Conservation (phyloP, 1,139 yeast species). For the Sugiyamaella neomexicana region DNA sequence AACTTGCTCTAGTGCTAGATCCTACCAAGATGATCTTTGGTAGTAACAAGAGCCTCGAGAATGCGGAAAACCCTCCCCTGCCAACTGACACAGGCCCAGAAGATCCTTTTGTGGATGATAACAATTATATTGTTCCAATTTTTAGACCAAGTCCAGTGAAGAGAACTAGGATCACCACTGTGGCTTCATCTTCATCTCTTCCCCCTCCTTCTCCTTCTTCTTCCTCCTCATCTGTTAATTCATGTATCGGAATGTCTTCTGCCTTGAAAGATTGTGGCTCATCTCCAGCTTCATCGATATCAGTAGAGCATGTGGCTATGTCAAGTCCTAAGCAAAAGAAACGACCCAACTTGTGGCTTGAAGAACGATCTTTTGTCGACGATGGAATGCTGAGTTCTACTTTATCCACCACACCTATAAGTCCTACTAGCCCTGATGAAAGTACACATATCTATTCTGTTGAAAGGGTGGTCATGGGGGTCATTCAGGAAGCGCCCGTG, state of each 20-base stretch:
- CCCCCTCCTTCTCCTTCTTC: conserved; percentile 1
- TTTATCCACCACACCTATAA: conserved; percentile 1
- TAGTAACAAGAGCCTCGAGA: neutral
- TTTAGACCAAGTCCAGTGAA: conserved; percentile 1
- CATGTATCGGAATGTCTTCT: conserved; percentile 5
- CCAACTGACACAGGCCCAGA: neutral
- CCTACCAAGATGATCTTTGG: conserved; percentile 6
- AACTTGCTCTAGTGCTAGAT: neutral
- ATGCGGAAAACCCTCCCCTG: neutral
- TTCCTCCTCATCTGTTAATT: conserved; percentile 5
- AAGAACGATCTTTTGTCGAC: neutral
- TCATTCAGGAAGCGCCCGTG: neutral
- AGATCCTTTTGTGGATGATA: conserved; percentile 4
- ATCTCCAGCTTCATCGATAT: conserved; percentile 12
- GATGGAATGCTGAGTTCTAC: neutral
- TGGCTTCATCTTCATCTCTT: neutral
- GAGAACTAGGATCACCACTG: neutral
- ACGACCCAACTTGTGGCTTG: conserved; percentile 1
- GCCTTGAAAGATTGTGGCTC: conserved; percentile 2
- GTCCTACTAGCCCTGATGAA: conserved; percentile 5
- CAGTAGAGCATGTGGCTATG: neutral
- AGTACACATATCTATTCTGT: conserved; percentile 14
- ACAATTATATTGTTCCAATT: neutral
- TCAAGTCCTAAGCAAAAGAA: conserved; percentile 9
- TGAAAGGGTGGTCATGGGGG: conserved; percentile 12